A percentile compares a stretch with the other conserved stretches of the same genome.
phyloP scores from a whole-genome alignment of 139 green algal genomes.

The Coelastrella sp. region DNA sequence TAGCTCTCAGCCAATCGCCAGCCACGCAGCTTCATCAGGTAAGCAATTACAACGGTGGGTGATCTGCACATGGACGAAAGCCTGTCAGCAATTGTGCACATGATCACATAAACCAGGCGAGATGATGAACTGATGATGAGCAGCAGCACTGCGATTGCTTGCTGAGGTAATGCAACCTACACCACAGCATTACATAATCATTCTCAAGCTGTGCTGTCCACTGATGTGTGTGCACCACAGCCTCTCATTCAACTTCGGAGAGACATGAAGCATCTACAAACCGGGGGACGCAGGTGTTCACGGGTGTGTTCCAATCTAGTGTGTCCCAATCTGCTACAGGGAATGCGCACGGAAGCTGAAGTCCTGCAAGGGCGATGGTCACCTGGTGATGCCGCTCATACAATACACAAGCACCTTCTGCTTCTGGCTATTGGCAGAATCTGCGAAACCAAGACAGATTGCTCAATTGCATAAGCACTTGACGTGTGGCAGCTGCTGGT shows the following conservation, averaged over 20 bases:
- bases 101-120: not conserved
- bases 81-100: not conserved
- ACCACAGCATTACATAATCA: too few relatives aligned
- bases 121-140: not conserved
- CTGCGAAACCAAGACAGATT: slow-evolving; percentile 24
- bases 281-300: too few relatives aligned
- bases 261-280: too few relatives aligned
- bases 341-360: too few relatives aligned
- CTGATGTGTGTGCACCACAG: too few relatives aligned
- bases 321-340: too few relatives aligned
- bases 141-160: not conserved
- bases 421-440: slow-evolving; percentile 31
- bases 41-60: slow-evolving; percentile 77
- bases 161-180: too few relatives aligned
- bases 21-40: slow-evolving; percentile 83
- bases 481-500: not conserved
- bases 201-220: too few relatives aligned
- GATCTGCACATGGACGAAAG: slow-evolving; percentile 55
- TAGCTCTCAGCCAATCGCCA: slow-evolving; percentile 85
- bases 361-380: too few relatives aligned
- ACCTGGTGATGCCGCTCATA: slow-evolving; percentile 71
- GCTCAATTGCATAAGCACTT: not conserved
- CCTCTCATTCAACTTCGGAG: too few relatives aligned
- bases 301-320: too few relatives aligned
- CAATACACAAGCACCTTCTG: slow-evolving; percentile 75